Conservation (phyloP, 2,329 filamentous ascomycete species). For the Fusarium irregulare region DNA sequence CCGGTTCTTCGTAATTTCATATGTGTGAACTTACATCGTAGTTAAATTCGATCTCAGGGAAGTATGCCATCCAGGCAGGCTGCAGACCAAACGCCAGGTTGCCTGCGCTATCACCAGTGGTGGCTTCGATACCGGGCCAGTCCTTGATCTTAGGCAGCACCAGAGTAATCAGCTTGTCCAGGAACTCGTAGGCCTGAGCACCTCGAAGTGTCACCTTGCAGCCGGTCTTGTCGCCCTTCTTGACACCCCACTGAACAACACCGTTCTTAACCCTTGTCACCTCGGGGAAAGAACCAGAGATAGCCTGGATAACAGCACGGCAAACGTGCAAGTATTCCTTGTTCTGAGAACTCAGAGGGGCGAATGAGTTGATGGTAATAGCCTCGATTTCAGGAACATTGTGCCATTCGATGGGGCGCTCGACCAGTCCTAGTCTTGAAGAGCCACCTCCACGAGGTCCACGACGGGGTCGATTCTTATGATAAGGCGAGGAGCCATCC, state of each 20-base stretch:
- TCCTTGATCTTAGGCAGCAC: slow-evolving; percentile 97
- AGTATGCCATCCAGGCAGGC: slow-evolving; percentile 79
- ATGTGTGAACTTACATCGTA: slow-evolving; percentile 77
- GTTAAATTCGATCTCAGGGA: slow-evolving; percentile 95
- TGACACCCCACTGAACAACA: slow-evolving; percentile 80
- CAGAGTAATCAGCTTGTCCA: slow-evolving; percentile 89
- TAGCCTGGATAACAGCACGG: slow-evolving; percentile 84
- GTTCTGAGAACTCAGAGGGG: slow-evolving; percentile 77
- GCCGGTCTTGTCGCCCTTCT: slow-evolving; percentile 76
- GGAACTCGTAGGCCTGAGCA: slow-evolving; percentile 87
- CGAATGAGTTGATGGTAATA: slow-evolving; percentile 81
- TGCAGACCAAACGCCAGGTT: slow-evolving; percentile 87
- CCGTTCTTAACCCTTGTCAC: slow-evolving; percentile 77
- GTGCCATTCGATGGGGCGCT: slow-evolving; percentile 79
- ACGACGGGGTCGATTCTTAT: slow-evolving; percentile 87
- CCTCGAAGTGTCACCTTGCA: slow-evolving; percentile 82
- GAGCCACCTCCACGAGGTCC: slow-evolving; percentile 79
- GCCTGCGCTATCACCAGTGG: slow-evolving; percentile 85
- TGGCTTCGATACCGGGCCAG: slow-evolving; percentile 76
- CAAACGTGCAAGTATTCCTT: slow-evolving; percentile 83
- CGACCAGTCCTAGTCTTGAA: slow-evolving; percentile 76
- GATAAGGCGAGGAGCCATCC: slow-evolving; percentile 93
- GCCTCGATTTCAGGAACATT: slow-evolving; percentile 86
- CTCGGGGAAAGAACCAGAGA: slow-evolving; percentile 79
- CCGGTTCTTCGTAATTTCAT: not conserved